A percentile compares a stretch with the other conserved stretches of the same genome.
phyloP scores from a whole-genome alignment of 495 filamentous ascomycete genomes.

The Terfezia boudieri region DNA sequence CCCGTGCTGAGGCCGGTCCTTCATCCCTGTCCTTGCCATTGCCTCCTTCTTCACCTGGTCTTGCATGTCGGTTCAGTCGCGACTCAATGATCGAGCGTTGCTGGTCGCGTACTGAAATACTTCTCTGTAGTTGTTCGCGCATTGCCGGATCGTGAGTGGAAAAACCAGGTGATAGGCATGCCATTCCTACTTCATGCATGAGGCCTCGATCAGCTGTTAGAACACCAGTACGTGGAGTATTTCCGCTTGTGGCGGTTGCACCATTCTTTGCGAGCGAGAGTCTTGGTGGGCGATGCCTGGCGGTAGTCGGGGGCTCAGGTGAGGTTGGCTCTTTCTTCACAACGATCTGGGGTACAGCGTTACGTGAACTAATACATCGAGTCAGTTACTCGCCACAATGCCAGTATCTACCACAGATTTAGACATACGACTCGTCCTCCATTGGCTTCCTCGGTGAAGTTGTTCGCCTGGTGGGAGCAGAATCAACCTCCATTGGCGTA shows the following conservation, averaged over 20 bases:
- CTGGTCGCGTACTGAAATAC: slow-evolving; percentile 79
- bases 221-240: slow-evolving; percentile 42
- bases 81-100: slow-evolving; percentile 89
- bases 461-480: not conserved
- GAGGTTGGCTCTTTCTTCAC: slow-evolving; percentile 92
- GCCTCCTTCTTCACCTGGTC: slow-evolving; percentile 35
- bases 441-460: not conserved
- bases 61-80: slow-evolving; percentile 63
- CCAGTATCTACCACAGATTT: not conserved
- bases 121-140: slow-evolving; percentile 85
- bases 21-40: slow-evolving; percentile 28
- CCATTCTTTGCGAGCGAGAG: slow-evolving; percentile 59
- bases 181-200: slow-evolving; percentile 83
- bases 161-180: slow-evolving; percentile 87
- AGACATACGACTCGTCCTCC: not conserved
- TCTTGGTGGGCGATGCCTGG: slow-evolving; percentile 66
- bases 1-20: slow-evolving; percentile 28
- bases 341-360: slow-evolving; percentile 49
- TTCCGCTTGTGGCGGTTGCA: slow-evolving; percentile 31
- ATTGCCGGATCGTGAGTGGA: slow-evolving; percentile 89
- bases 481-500: not conserved
- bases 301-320: slow-evolving; percentile 46
- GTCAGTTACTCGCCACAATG: no score
- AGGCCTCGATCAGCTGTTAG: slow-evolving; percentile 55
- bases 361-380: slow-evolving; percentile 23